Percentiles rank a stretch among this genome's conserved stretches.
Evolutionary conservation across 139 green algal species (phyloP).

Genomic region (Desmodesmus armatus): DNA sequence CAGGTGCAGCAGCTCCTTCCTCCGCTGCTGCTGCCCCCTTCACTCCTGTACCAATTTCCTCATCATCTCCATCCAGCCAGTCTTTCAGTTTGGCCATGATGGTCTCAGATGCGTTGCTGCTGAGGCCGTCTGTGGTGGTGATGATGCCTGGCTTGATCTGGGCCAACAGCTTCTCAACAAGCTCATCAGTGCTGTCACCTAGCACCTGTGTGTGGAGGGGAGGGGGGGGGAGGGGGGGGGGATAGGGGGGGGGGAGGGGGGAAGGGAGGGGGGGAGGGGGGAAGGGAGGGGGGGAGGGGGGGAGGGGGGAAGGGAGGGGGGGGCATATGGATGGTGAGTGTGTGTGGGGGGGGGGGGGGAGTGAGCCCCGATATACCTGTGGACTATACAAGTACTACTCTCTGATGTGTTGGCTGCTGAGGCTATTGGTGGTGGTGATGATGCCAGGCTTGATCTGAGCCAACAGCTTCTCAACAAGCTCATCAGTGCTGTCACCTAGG

Average conservation of each 20-base stretch:
- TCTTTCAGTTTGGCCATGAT: conserved; percentile 43
- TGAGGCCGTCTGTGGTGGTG: conserved; percentile 22
- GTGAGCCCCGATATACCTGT: background rate
- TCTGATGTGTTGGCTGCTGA: conserved; percentile 13
- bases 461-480: conserved; percentile 15
- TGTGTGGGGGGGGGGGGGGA: background rate
- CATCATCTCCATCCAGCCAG: conserved; percentile 31
- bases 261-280: background rate
- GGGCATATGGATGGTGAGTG: background rate
- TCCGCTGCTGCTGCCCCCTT: background rate
- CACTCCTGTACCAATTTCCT: background rate
- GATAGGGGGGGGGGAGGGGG: background rate
- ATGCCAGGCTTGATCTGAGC: conserved; percentile 9
- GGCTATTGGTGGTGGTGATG: conserved; percentile 12
- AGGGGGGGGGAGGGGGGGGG: too few species aligned
- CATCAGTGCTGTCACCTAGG: conserved; percentile 34
- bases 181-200: conserved; percentile 33
- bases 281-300: background rate
- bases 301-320: background rate
- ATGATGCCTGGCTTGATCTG: conserved; percentile 22
- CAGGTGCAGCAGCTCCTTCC: background rate
- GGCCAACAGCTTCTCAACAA: conserved; percentile 11
- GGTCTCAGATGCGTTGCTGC: conserved; percentile 17
- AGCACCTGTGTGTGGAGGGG: conserved; percentile 33
- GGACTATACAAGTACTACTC: background rate